phyloP scores from a whole-genome alignment of 306 rosid species.

The Malus orientalis region DNA sequence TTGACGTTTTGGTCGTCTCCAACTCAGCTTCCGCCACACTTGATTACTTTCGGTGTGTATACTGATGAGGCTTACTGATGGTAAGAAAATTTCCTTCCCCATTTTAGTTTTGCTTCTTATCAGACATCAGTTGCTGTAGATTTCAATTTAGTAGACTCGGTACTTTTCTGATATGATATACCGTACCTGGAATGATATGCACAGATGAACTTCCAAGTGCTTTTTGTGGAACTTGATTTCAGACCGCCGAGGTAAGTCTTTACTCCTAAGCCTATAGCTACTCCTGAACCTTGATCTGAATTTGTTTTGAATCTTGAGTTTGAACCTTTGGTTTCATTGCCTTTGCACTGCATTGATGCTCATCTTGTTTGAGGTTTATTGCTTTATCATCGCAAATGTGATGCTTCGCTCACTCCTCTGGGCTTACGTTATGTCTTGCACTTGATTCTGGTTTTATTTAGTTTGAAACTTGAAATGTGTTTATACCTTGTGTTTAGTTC shows the following conservation, averaged over 20 bases:
- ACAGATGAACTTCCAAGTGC: neutral
- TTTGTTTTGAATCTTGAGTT: neutral
- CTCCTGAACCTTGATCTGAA: neutral
- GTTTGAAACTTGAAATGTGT: neutral
- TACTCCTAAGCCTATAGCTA: neutral
- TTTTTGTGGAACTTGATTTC: conserved; percentile 7
- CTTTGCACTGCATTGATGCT: neutral
- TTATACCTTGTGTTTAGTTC: neutral
- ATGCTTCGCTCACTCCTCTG: neutral
- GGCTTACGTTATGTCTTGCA: neutral
- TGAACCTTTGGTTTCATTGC: neutral
- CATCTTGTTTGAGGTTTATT: neutral
- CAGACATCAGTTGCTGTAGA: neutral
- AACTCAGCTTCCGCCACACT: conserved; percentile 9
- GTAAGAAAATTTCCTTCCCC: neutral
- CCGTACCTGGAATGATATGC: neutral
- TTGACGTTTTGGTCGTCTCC: conserved; percentile 4
- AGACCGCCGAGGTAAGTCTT: conserved; percentile 9
- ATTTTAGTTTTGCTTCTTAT: neutral
- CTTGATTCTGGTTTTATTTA: neutral
- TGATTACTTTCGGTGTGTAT: neutral
- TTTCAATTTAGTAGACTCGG: conserved; percentile 2
- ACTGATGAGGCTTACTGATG: conserved; percentile 10
- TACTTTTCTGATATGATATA: conserved; percentile 9
- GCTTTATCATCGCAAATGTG: neutral